These are phyloP conservation scores for Przewalskia tangutica DNA, from an alignment of 257 asterid species.

Conservation along the genomic window DNA sequence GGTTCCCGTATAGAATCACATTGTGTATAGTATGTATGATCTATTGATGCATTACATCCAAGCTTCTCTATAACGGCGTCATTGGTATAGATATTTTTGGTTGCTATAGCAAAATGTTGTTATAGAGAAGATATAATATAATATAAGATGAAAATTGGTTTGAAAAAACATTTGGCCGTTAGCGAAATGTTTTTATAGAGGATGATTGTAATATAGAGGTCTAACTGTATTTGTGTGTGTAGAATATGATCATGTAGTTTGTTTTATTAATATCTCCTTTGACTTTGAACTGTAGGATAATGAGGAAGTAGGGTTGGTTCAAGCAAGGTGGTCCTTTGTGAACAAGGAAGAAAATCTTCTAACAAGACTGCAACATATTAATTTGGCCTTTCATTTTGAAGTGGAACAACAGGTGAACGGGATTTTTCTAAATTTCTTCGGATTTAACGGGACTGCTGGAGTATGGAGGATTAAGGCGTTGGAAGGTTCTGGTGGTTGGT, in stretches of 20 bases:
- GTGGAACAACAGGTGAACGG: constrained; percentile 98
- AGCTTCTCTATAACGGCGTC: too few species aligned
- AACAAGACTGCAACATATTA: constrained; percentile 74
- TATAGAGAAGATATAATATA: too few species aligned
- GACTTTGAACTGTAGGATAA: constrained; percentile 50
- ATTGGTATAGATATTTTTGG: too few species aligned
- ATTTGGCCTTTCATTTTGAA: constrained; percentile 93
- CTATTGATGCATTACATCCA: background rate
- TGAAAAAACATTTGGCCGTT: too few species aligned
- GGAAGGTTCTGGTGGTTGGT: constrained; percentile 96
- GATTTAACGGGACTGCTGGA: constrained; percentile 96
- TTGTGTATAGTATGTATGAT: background rate
- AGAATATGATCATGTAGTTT: background rate
- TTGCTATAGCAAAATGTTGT: too few species aligned
- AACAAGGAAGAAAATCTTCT: constrained; percentile 87
- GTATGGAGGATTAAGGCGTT: constrained; percentile 94
- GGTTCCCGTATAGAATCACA: background rate
- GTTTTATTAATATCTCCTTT: background rate
- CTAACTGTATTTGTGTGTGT: background rate
- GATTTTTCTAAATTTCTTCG: constrained; percentile 73
- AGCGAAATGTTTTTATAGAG: too few species aligned
- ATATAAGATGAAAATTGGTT: too few species aligned
- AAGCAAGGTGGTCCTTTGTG: constrained; percentile 95
- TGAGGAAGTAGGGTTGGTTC: constrained; percentile 86
- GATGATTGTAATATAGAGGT: too few species aligned